phyloP scores from a whole-genome alignment of 1,139 yeast genomes.

The Williopsis jadinii region DNA sequence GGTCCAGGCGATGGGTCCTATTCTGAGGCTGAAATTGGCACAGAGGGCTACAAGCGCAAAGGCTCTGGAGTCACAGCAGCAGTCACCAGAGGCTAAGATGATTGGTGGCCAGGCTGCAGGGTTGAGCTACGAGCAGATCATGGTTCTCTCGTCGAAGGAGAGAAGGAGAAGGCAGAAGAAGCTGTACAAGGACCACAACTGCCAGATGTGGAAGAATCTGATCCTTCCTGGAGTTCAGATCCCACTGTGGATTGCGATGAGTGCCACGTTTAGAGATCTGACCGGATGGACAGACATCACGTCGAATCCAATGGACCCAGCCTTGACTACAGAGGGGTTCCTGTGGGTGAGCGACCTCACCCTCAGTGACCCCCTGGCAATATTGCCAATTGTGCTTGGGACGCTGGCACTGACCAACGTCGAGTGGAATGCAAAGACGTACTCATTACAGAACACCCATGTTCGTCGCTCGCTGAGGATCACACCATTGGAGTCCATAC shows the following conservation, averaged over 20 bases:
- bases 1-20: slow-evolving; percentile 68
- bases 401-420: slow-evolving; percentile 64
- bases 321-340: slow-evolving; percentile 47
- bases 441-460: slow-evolving; percentile 26
- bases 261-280: slow-evolving; percentile 61
- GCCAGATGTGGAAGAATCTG: slow-evolving; percentile 77
- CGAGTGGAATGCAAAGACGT: slow-evolving; percentile 66
- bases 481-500: slow-evolving; percentile 50
- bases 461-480: slow-evolving; percentile 34
- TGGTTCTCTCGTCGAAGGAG: slow-evolving; percentile 69
- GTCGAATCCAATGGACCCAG: slow-evolving; percentile 41
- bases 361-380: slow-evolving; percentile 51
- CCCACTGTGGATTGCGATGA: slow-evolving; percentile 82
- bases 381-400: slow-evolving; percentile 69
- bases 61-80: slow-evolving; percentile 6
- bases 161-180: slow-evolving; percentile 64
- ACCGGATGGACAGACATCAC: slow-evolving; percentile 38
- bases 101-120: slow-evolving; percentile 30
- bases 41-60: slow-evolving; percentile 29
- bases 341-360: slow-evolving; percentile 59
- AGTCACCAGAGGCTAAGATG: slow-evolving; percentile 5
- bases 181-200: slow-evolving; percentile 56
- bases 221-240: slow-evolving; percentile 72
- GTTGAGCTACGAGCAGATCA: slow-evolving; percentile 74
- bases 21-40: slow-evolving; percentile 65